Base-by-base conservation (phyloP, 1,284 basidiomycete species). In the Clitocybe nebularis region DNA sequence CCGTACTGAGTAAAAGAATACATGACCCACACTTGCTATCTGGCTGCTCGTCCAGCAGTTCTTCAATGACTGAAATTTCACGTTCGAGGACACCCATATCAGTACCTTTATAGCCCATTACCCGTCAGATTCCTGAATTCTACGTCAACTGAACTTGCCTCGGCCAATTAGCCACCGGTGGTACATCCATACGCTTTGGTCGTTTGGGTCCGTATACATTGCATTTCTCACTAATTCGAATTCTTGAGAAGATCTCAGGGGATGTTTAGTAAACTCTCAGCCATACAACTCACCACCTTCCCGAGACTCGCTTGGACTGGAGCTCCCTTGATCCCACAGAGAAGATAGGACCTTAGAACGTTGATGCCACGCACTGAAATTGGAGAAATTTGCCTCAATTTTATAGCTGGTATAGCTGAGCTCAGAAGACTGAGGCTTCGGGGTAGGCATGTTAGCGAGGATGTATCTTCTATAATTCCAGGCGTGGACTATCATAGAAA, bases 301-400 rank as follows among this genome's bases (percentile, higher is more conserved):
- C 55, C 78, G 79, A 20, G 76, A 77, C 51, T 69, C 65, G 9
- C 55, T 51, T 25, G 71, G 67, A 46, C 81, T 72, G 11, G 78
- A 60, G 36, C 72, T 67, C 1, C 75, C 74, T 23, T 66, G 62
- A 3, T 71, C 70, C 90, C 90, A 94, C 4, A 91, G 57, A 3
- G 72, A 73, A 0, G 73, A 64, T 11, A 93, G 70, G 1, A 94
- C 72, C 62, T 95, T 94, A 1, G 92, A 89, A 19, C 96, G 80
- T 53, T 95, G 93, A 63, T 99, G 96, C 96, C 96, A 99, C 11
- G 96, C 96, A 45, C 91, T 95, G 61, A 97, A 99, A 62, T 99
- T 99, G 36, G 90, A 94, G 59, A 99, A 96, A 61, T 92, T 97
- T 40, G 84, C 69, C 61, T 93, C 87, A 52, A 99, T 99, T 70